Evolutionary conservation across 2,329 filamentous ascomycete genomes (phyloP).

Genomic region (Colletotrichum sp.): DNA sequence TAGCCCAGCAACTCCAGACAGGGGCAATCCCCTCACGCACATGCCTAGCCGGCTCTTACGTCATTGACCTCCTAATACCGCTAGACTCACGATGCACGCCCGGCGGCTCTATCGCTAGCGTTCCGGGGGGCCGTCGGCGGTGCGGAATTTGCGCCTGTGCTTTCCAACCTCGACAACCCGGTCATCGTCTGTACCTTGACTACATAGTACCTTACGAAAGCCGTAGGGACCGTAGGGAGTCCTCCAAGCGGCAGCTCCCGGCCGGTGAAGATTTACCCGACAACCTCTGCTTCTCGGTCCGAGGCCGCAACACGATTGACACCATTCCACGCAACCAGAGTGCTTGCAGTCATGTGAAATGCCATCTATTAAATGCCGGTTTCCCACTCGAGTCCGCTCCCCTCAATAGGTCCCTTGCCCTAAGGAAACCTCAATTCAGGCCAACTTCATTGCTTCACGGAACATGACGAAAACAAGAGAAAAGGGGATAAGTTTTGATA

Average conservation of each 20-base stretch:
- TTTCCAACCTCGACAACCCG: neutral
- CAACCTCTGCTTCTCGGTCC: neutral
- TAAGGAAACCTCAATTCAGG: too few relatives aligned
- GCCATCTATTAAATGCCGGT: neutral
- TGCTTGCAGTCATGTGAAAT: neutral
- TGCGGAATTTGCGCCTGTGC: neutral
- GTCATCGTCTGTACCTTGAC: neutral
- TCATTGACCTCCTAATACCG: slow-evolving; percentile 1
- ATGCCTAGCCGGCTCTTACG: slow-evolving; percentile 4
- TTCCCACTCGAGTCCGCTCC: neutral
- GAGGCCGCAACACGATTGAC: neutral
- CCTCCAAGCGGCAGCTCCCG: neutral
- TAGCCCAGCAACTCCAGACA: neutral
- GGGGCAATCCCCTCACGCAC: neutral
- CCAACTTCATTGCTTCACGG: neutral
- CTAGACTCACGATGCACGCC: slow-evolving; percentile 14
- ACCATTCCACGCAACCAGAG: neutral
- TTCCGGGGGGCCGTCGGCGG: slow-evolving; percentile 9
- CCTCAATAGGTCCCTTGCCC: neutral
- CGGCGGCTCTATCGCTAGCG: slow-evolving; percentile 16
- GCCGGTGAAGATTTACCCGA: neutral
- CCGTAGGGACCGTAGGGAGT: neutral
- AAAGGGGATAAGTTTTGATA: neutral
- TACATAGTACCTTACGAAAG: too few relatives aligned
- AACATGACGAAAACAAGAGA: neutral